Base-by-base conservation (phyloP, 306 rosid species). In the Quercus aquifolioides region DNA sequence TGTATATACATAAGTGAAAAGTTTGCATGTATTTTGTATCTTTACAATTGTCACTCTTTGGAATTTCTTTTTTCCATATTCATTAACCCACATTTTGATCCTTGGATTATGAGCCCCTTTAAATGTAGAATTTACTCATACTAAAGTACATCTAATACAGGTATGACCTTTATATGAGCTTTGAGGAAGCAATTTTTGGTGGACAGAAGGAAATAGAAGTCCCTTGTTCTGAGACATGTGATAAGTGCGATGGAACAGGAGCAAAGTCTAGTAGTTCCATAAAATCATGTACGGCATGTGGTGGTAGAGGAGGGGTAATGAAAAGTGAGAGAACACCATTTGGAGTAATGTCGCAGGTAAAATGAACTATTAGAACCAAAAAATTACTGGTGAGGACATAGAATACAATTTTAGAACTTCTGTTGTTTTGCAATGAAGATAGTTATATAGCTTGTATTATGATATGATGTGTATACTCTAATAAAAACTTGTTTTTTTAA, bases 151-250 rank as follows among this genome's bases (percentile, higher is more conserved):
- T 7, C 33, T 6, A 33, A 19, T 67, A 64, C 89, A 95, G 99
- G 79, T 81, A 89, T 85, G 96, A 91, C 91, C 87, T 95, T 78
- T 65, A 87, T 84, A 79, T 93, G 89, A 90, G 87, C 89, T 91
- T 95, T 84, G 96, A 95, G 85, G 98, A 95, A 80, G 90, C 99
- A 14, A 84, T 95, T 83, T 93, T 95, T 26, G 96, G 99, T 78
- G 98, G 82, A 69, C 76, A 81, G 75, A 82, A 78, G 84, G 91
- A 91, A 84, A 89, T 93, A 64, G 96, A 91, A 79, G 73, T 93
- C 82, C 89, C 94, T 73, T 82, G 88, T 84, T 80, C 82, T 43
- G 85, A 91, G 91, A 77, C 90, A 43, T 95, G 99, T 84, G 79
- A 84, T 78, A 69, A 15, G 46, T 93, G 98, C 78, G 89, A 88